Conservation (phyloP, 129 eudicot species). For the Escallonia rubra region DNA sequence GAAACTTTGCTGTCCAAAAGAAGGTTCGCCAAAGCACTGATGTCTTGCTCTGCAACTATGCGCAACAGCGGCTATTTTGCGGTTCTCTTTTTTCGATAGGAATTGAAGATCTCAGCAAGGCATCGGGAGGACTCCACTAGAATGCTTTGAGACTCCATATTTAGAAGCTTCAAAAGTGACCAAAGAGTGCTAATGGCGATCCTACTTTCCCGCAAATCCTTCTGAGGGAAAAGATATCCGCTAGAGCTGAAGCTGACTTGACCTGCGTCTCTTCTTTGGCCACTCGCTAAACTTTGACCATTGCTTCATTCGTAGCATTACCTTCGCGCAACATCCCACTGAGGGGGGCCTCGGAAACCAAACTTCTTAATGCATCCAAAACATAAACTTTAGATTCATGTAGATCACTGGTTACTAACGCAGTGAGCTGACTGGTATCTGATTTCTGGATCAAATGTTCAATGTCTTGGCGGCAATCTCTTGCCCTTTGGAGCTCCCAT, state of each 20-base stretch:
- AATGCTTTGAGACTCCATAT: conserved; percentile 64
- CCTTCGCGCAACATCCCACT: conserved; percentile 82
- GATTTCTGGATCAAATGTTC: conserved; percentile 96
- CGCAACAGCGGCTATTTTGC: conserved; percentile 78
- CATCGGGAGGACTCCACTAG: conserved; percentile 67
- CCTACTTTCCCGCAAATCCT: conserved; percentile 95
- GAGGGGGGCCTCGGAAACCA: conserved; percentile 79
- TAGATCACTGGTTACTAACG: conserved; percentile 86
- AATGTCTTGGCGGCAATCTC: conserved; percentile 97
- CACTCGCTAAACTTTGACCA: conserved; percentile 66
- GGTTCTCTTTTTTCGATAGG: conserved; percentile 77
- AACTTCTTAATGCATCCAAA: conserved; percentile 81
- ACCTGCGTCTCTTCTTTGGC: conserved; percentile 86
- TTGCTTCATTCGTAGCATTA: conserved; percentile 94
- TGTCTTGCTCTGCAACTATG: conserved; percentile 82
- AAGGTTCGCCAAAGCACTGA: conserved; percentile 85
- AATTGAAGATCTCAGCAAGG: conserved; percentile 79
- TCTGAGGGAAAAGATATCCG: conserved; percentile 79
- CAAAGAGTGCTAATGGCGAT: conserved; percentile 73
- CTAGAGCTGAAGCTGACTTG: conserved; percentile 84
- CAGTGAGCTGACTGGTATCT: conserved; percentile 96
- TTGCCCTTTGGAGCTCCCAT: conserved; percentile 95
- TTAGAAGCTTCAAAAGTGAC: conserved; percentile 69
- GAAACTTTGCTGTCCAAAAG: conserved; percentile 75
- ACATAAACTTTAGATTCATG: conserved; percentile 97